Evolutionary conservation across 2,329 filamentous ascomycete species (phyloP).

Genomic region (Rhynchosporium graminicola): DNA sequence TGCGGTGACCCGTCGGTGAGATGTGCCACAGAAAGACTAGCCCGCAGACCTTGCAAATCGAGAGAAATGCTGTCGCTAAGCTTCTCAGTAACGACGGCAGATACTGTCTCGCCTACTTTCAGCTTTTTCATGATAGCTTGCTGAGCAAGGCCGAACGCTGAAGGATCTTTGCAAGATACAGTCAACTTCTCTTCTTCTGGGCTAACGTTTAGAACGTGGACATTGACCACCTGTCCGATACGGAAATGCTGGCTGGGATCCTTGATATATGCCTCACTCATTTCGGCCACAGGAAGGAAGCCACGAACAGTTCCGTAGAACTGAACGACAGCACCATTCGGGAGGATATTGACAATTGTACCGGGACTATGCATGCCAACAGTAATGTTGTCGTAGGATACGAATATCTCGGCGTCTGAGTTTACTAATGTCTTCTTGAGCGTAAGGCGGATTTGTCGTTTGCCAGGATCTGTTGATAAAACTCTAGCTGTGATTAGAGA

Average conservation of each 20-base stretch:
- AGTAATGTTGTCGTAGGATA: conserved; percentile 71
- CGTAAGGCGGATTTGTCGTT: conserved; percentile 80
- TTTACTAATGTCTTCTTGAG: conserved; percentile 95
- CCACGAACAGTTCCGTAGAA: conserved; percentile 85
- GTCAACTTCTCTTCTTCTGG: conserved; percentile 69
- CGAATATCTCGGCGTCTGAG: conserved; percentile 78
- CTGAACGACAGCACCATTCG: conserved; percentile 82
- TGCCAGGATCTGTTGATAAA: conserved; percentile 73
- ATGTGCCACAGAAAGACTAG: conserved; percentile 74
- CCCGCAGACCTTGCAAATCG: conserved; percentile 77
- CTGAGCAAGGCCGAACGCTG: conserved; percentile 71
- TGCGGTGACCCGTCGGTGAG: conserved; percentile 80
- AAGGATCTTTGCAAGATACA: conserved; percentile 91
- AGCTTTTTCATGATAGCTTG: conserved; percentile 76
- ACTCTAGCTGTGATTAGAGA: conserved; percentile 83
- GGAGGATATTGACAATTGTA: conserved; percentile 79
- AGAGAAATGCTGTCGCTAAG: conserved; percentile 74
- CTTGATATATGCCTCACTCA: conserved; percentile 95
- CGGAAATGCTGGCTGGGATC: conserved; percentile 89
- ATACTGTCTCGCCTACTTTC: conserved; percentile 71
- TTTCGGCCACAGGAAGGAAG: conserved; percentile 90
- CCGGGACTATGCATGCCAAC: conserved; percentile 80
- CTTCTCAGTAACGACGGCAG: conserved; percentile 80
- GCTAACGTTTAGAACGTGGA: conserved; percentile 83
- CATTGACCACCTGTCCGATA: conserved; percentile 85